Evolutionary conservation across 1,139 yeast species (phyloP).

Genomic region (Yarrowia galli): DNA sequence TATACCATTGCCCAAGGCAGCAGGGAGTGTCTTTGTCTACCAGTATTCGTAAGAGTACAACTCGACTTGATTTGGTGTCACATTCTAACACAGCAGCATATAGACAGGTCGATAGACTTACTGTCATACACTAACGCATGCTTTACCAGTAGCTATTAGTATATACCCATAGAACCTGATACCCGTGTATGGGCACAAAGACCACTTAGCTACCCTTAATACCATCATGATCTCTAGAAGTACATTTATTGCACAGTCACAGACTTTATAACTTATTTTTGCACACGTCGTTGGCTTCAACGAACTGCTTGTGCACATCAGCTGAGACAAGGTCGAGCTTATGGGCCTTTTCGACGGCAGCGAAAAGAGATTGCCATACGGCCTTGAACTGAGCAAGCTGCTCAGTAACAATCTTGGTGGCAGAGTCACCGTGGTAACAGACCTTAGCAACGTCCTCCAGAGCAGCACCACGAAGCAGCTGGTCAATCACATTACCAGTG

Average conservation of each 20-base stretch:
- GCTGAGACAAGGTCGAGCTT: conserved; percentile 52
- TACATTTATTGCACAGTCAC: conserved; percentile 13
- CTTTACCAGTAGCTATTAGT: too few species aligned
- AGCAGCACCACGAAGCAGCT: conserved; percentile 50
- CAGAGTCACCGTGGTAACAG: conserved; percentile 41
- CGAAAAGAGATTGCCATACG: conserved; percentile 51
- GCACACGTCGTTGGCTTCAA: conserved; percentile 55
- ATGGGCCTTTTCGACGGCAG: conserved; percentile 50
- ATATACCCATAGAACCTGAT: too few species aligned
- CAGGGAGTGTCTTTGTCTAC: not conserved
- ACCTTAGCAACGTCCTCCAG: conserved; percentile 43
- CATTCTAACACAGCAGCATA: not conserved
- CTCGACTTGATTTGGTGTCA: not conserved
- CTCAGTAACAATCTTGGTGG: conserved; percentile 56
- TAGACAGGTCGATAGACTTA: not conserved
- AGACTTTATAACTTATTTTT: conserved; percentile 40
- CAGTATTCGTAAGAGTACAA: not conserved
- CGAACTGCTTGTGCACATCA: conserved; percentile 51
- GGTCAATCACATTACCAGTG: conserved; percentile 53
- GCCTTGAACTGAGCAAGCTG: conserved; percentile 45
- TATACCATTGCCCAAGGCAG: conserved; percentile 1
- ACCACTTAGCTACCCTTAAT: too few species aligned
- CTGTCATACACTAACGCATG: not conserved
- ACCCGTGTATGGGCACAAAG: too few species aligned
- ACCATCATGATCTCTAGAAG: conserved; percentile 2